A percentile compares a stretch with the other conserved stretches of the same genome.
Conservation (phyloP, 1,284 basidiomycete species). For the Amylostereum chailletii region DNA sequence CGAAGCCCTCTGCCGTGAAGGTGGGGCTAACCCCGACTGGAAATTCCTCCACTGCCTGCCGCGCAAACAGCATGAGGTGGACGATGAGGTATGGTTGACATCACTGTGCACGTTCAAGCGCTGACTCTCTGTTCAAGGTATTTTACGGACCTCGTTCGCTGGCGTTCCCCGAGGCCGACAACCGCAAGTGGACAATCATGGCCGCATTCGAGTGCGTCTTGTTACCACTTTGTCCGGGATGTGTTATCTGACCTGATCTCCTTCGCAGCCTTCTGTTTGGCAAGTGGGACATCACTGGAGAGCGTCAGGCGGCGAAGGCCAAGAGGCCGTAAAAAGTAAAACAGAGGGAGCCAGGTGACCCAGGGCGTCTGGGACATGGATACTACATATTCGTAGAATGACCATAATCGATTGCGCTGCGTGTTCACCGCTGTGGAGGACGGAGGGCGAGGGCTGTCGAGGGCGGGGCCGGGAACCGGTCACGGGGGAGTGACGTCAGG, state of each 20-base stretch:
- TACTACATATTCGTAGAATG: no score
- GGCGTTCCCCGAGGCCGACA: conserved; percentile 73
- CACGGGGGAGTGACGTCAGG: no score
- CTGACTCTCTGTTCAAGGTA: conserved; percentile 32
- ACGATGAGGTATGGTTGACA: conserved; percentile 68
- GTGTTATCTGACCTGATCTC: background rate
- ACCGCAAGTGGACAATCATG: conserved; percentile 94
- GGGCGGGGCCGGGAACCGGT: no score
- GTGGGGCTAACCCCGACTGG: conserved; percentile 85
- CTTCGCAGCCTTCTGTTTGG: conserved; percentile 36
- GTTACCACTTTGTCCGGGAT: background rate
- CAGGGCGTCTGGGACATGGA: no score
- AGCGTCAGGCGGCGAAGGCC: no score
- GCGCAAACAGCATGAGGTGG: conserved; percentile 87
- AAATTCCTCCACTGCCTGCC: conserved; percentile 96
- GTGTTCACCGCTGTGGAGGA: no score
- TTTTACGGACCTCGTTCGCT: conserved; percentile 73
- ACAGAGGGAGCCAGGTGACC: no score
- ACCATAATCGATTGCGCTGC: no score
- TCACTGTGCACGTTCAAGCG: background rate
- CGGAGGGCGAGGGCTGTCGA: no score
- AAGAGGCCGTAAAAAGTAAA: no score
- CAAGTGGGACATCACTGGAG: conserved; percentile 30
- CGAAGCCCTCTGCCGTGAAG: conserved; percentile 69
- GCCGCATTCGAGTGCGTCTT: conserved; percentile 72